Evolutionary conservation across 1,284 basidiomycete genomes (phyloP), one percentile per base, ranked within the genome.

Genomic region (Leccinum insolens): DNA sequence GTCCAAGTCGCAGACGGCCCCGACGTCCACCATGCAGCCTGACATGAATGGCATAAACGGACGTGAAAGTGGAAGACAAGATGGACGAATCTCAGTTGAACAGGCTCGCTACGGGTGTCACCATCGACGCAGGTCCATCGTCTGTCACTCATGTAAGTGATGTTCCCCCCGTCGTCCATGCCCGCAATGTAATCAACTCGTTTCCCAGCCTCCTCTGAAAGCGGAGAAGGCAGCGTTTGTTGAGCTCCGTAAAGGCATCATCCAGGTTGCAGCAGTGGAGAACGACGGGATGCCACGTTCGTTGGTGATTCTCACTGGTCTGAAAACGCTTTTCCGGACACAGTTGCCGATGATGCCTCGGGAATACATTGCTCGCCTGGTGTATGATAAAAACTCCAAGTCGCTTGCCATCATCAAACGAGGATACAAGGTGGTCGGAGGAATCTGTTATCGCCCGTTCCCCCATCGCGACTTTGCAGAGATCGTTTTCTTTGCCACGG

Each of bases 331-430:
- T 28, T 99, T 99, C 77, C 97, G 98, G 79, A 95, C 95, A 71
- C 98, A 99, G 79, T 82, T 99, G 7, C 98, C 98, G 8, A 99
- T 99, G 81, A 99, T 99, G 98, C 98, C 98, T 22, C 86, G 96
- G 75, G 98, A 99, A 79, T 99, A 99, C 76, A 99, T 99, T 72
- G 95, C 98, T 1, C 89, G 98, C 46, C 86, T 99, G 15, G 97
- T 99, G 0, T 94, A 96, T 71, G 97, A 99, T 78, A 85, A 87
- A 55, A 98, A 96, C 75, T 98, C 98, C 61, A 93, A 93, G 76
- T 89, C 90, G 58, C 86, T 99, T 69, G 97, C 96, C 3, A 99
- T 99, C 77, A 92, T 99, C 77, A 99, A 99, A 80, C 86, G 92
- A 34, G 98, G 98, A 0, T 91, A 92, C 79, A 96, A 97, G 75